Base-by-base conservation (phyloP, 1,139 yeast genomes). In the Kodamaea arcana region DNA sequence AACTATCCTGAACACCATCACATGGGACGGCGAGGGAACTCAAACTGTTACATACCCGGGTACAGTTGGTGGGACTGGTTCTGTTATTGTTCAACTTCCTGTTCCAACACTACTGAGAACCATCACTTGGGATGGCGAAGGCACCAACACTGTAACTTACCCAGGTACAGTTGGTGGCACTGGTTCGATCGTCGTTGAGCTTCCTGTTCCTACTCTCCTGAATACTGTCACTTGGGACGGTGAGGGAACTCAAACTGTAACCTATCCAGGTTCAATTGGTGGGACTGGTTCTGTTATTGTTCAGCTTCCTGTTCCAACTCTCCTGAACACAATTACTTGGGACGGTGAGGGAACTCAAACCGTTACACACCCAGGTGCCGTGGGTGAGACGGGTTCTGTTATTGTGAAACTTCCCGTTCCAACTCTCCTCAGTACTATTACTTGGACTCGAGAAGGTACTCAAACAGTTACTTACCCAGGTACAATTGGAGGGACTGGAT, bases 171-270 rank as follows among this genome's bases (percentile, higher is more conserved):
- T 37, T 5, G 47, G 46, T 16, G 43, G 29, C 0, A 37, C 41
- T n/a, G 45, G 35, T 8, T 36, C 48, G 8, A 37, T 44, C 2
- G 33, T 40, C 7, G 39, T 46, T 11, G 43, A 42, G 11, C 43
- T 43, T 11, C 52, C 52, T 8, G 32, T 35, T 22, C 35, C 30
- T 10, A 14, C 32, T 7, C 22, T 10, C 11, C 31, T 33, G 7
- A 24, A 29, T 10, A 39, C 43, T 2, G 24, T 24, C 12, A 40
- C 37, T 10, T 26, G 37, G 9, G 42, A 50, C n/a, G 28, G 44
- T 12, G 15, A 33, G 3, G 37, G 27, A 8, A 22, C 30, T 14
- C 20, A 8, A n/a, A 27, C 31, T 15, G 13, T 29, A 2, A 36
- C 36, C 14, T 9, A 18, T 12, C 33, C 35, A 22, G 33, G 22